Evolutionary conservation across 2,329 filamentous ascomycete species (phyloP).

Genomic region (Hypoxylon sp.): DNA sequence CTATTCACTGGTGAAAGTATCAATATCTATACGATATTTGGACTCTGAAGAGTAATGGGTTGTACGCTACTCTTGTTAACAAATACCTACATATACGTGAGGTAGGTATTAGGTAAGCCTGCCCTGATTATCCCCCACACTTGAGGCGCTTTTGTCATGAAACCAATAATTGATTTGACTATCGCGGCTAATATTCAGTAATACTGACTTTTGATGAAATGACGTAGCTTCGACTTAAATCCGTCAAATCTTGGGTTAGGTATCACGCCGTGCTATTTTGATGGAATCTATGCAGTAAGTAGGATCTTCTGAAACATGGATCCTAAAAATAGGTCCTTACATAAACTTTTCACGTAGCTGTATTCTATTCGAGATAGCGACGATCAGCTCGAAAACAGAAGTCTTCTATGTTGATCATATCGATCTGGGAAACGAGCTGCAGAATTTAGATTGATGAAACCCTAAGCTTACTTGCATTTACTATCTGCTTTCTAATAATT

Average conservation of each 20-base stretch:
- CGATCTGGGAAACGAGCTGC: not conserved
- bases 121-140: too few relatives aligned
- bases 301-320: conserved; percentile 5
- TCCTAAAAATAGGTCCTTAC: conserved; percentile 12
- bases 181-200: not conserved
- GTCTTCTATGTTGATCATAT: not conserved
- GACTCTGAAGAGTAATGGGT: not conserved
- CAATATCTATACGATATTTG: not conserved
- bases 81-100: too few relatives aligned
- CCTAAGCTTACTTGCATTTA: conserved; percentile 8
- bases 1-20: not conserved
- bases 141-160: too few relatives aligned
- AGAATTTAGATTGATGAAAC: not conserved
- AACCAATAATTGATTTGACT: too few relatives aligned
- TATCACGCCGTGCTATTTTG: not conserved
- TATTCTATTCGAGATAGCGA: conserved; percentile 1
- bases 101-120: too few relatives aligned
- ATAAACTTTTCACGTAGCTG: not conserved
- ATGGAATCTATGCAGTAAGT: not conserved
- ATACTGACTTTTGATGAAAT: not conserved
- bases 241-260: not conserved
- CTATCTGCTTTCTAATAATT: conserved; percentile 2
- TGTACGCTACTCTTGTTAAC: too few relatives aligned
- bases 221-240: not conserved
- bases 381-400: conserved; percentile 13